Conservation (phyloP, 148 eudicot genomes). For the Chenopodium album region DNA sequence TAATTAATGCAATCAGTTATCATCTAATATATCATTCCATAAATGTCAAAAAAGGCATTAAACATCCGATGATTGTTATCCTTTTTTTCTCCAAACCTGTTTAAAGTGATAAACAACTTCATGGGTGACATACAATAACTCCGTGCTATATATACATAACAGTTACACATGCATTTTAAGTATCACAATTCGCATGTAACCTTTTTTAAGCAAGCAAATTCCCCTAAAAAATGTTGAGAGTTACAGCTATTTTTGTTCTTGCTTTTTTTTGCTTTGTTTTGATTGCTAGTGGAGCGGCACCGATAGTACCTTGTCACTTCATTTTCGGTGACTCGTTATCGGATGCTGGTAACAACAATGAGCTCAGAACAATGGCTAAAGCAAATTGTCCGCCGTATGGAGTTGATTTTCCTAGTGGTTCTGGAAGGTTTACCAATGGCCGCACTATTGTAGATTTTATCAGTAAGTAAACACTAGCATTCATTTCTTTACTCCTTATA, state of each 20-base stretch:
- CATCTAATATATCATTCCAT: no score
- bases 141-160: no score
- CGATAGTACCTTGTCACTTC: slow-evolving; percentile 20
- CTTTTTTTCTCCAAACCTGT: no score
- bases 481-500: no score
- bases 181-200: no score
- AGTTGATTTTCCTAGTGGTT: slow-evolving; percentile 15
- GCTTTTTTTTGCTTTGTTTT: neutral
- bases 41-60: no score
- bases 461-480: slow-evolving; percentile 6
- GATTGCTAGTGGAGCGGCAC: slow-evolving; percentile 14
- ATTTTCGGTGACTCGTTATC: slow-evolving; percentile 29
- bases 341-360: slow-evolving; percentile 28
- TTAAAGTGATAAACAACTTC: no score
- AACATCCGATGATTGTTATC: no score
- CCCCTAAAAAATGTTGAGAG: neutral
- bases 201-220: no score
- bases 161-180: no score
- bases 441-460: slow-evolving; percentile 9
- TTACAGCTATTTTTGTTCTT: neutral
- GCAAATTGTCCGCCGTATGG: slow-evolving; percentile 31
- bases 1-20: no score
- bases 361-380: slow-evolving; percentile 17
- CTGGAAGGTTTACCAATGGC: slow-evolving; percentile 31
- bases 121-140: no score